Base-by-base conservation (phyloP, 2,329 filamentous ascomycete species). In the Penicillium sp. region DNA sequence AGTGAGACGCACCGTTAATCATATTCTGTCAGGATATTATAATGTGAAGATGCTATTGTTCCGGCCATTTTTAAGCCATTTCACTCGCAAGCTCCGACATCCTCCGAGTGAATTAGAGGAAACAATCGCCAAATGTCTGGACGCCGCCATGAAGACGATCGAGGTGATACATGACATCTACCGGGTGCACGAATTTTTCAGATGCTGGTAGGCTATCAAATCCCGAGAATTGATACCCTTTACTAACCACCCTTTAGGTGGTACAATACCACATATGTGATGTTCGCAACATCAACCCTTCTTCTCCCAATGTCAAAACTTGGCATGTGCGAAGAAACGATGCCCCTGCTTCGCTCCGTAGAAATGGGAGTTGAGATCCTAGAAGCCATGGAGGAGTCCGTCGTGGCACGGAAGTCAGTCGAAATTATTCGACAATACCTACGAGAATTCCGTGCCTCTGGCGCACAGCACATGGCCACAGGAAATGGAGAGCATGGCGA, bases 181-280 rank as follows among this genome's bases (percentile, higher is more conserved):
- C 48, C 65, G 68, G 26, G 63, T 72, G 4, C 74, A 78, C 51
- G 68, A 68, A 1, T 78, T 76, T 57, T 78, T 78, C 64, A 73
- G 75, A 43, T 77, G 74, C 57, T 78, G 76, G 76, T 77, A 64
- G 13, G 64, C 58, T 48, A 14, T 11, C 31, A 16, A n/a, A 23
- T 1, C 27, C 21, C 8, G 1, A 7, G n/a, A 2, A 6, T 9
- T 21, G 10, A 23, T 25, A 11, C 21, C 3, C 42, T 37, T 19
- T 46, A 2, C 33, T 62, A 43, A 62, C 23, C 26, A 19, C 2
- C 14, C 2, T 10, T 4, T 44, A 77, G 74, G 74, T 77, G 74
- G 71, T 78, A 78, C 53, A 78, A 78, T 57, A 71, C 73, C 43
- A 77, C 75, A 0, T 78, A 77, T 46, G 69, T 77, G 4, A 73